These are phyloP conservation scores for Pythium brachiatum DNA, from an alignment of 352 stramenopile species.

Conservation along the genomic window DNA sequence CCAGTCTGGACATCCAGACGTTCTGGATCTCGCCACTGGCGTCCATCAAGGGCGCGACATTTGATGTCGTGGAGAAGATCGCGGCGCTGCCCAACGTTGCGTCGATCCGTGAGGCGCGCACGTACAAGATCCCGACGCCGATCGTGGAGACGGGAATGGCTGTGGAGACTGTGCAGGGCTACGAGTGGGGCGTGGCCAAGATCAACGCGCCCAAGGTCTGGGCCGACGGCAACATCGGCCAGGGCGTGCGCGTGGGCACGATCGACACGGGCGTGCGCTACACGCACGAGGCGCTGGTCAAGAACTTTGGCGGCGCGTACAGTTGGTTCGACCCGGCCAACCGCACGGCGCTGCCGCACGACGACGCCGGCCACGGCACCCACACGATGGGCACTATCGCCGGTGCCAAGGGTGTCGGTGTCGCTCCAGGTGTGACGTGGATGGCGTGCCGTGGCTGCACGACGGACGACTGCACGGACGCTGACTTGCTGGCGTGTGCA, in stretches of 20 bases:
- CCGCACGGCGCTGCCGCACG: constrained; percentile 17
- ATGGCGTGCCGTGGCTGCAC: constrained; percentile 29
- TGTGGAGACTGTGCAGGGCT: constrained; percentile 8
- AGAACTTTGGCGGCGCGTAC: constrained; percentile 26
- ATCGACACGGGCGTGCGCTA: constrained; percentile 31
- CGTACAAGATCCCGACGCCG: constrained; percentile 10
- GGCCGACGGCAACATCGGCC: constrained; percentile 22
- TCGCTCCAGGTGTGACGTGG: constrained; percentile 9
- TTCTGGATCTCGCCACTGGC: constrained; percentile 34
- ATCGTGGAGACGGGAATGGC: neutral
- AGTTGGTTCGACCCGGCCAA: constrained; percentile 30
- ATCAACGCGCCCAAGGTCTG: constrained; percentile 27
- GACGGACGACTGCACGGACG: constrained; percentile 20
- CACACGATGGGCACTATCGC: constrained; percentile 10
- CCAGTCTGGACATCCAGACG: constrained; percentile 11
- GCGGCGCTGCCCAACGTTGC: constrained; percentile 15
- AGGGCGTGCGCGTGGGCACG: constrained; percentile 26
- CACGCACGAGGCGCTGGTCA: constrained; percentile 30
- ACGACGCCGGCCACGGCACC: constrained; percentile 20
- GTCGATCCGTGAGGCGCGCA: constrained; percentile 23
- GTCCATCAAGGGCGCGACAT: constrained; percentile 27
- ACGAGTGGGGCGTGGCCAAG: constrained; percentile 8
- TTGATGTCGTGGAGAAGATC: constrained; percentile 27
- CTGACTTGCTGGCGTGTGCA: constrained; percentile 23
- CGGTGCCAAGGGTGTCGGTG: constrained; percentile 5